Evolutionary conservation across 176 grass and related monocot species (phyloP), one percentile per base, ranked within the genome.

Genomic region (bread wheat (Triticum aestivum)): DNA sequence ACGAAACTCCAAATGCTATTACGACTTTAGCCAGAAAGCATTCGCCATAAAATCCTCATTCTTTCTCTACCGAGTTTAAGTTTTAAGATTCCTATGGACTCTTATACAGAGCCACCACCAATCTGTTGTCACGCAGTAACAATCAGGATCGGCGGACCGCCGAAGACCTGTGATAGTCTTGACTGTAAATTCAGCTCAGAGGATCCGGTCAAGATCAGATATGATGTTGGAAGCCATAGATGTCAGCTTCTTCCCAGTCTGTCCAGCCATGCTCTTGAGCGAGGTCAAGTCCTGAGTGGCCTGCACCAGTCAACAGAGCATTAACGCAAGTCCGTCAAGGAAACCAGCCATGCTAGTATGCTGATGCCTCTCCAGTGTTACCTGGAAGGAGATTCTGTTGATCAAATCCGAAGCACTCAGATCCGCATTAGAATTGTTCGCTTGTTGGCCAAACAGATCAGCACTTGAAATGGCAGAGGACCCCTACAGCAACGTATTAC

Each of bases 401-500:
- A 98, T 94, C 37, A 98, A 86, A 56, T 98, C 94, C 64, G 96
- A 77, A 83, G 96, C 94, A 87, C 29, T 83, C 26, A 96, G 29
- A 75, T 98, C 94, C 21, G 84, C 45, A 47, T 81, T 79, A 45
- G 94, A 82, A 76, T 91, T 87, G 45, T 89, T 82, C 10, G 23
- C 27, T 18, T 73, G 81, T 52, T 69, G 79, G 63, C 96, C 94
- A 90, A 98, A 98, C 61, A 98, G 73, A 87, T 98, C 96, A 69
- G 96, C 92, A 81, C 96, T 98, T 68, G 96, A 98, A 91, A 98
- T 98, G 74, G 96, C 72, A 67, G 93, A 90, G 54, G 96, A 96
- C 13, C 88, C 87, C 96, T 98, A 84, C 39, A 87, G 47, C 37
- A 69, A 38, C 32, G 21, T 29, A 42, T 80, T 27, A 30, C 33